Base-by-base conservation (phyloP, 2,329 filamentous ascomycete species). In the Aureobasidium sp. region DNA sequence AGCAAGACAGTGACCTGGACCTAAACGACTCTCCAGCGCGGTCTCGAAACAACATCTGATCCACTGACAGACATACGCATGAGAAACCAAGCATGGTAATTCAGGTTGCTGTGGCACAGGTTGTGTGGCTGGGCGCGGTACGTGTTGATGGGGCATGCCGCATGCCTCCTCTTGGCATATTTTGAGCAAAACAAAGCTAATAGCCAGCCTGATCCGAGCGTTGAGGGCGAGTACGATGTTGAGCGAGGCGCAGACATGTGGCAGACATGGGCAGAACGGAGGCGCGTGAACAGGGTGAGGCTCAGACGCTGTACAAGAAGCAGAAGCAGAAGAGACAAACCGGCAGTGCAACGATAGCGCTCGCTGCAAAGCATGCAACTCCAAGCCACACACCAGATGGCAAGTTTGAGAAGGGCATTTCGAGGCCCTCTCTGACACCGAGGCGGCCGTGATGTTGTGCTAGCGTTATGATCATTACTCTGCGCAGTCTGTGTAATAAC, bases 131-230 rank as follows among this genome's bases (percentile, higher is more conserved):
- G 39, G 4, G 6, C 39, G 40, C 40, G 22, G 11, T 57, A 45
- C 27, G 22, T 27, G 19, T 31, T 19, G 14, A 56, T 44, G 39
- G 22, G 37, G 37, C 52, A 56, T 44, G n/a, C 50, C 24, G 24
- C 24, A 24, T 24, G 24, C 24, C 4, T 24, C 24, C 39, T 29
- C 44, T 48, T 27, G 42, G 56, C 56, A 24, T 33, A 40, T 40
- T 47, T 48, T 48, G 37, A 15, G 15, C 56, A 59, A 59, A 59
- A 59, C 56, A 59, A 47, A 59, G 31, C 44, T 49, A 59, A 59
- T 31, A 19, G 37, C 22, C 53, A 48, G 31, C 22, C 12, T 59
- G 56, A 59, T 59, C 56, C 56, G 37, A 49, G 56, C 56, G 56
- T 49, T 19, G 27, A 27, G 48, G 14, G 4, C 31, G 37, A 27